phyloP scores from a whole-genome alignment of 306 rosid species.

The Castanopsis chinensis region DNA sequence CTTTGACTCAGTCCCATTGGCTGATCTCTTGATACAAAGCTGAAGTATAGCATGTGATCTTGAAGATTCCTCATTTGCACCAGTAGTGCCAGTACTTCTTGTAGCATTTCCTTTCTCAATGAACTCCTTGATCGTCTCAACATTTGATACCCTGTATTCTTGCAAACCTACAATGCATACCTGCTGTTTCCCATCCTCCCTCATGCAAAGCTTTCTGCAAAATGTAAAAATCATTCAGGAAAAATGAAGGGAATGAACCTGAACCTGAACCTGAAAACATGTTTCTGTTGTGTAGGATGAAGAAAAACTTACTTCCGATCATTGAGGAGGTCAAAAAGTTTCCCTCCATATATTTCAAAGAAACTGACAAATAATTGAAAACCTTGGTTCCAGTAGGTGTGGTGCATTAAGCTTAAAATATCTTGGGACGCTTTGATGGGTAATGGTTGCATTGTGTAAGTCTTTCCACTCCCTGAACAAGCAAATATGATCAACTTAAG shows the following conservation, averaged over 20 bases:
- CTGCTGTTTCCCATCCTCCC: conserved; percentile 93
- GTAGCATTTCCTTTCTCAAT: conserved; percentile 70
- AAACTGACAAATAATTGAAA: conserved; percentile 74
- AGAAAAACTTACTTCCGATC: conserved; percentile 65
- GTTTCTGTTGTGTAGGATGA: conserved; percentile 9
- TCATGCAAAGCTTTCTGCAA: conserved; percentile 77
- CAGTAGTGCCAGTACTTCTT: conserved; percentile 84
- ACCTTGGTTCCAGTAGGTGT: conserved; percentile 66
- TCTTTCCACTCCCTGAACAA: conserved; percentile 72
- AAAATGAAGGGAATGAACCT: background rate
- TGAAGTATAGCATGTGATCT: conserved; percentile 91
- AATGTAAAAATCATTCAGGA: conserved; percentile 30
- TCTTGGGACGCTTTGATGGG: conserved; percentile 83
- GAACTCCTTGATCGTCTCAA: conserved; percentile 65
- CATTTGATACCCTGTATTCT: conserved; percentile 66
- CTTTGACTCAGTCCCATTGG: conserved; percentile 63
- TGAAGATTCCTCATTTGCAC: conserved; percentile 89
- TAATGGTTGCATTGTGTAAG: conserved; percentile 86
- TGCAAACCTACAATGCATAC: conserved; percentile 89
- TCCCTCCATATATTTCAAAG: conserved; percentile 88
- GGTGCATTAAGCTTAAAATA: conserved; percentile 61
- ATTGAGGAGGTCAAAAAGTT: conserved; percentile 81
- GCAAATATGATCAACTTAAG: conserved; percentile 15
- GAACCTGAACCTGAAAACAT: conserved; percentile 7
- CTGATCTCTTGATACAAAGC: conserved; percentile 70